Evolutionary conservation across 2,329 filamentous ascomycete species (phyloP).

Genomic region (Grosmannia penicillata): DNA sequence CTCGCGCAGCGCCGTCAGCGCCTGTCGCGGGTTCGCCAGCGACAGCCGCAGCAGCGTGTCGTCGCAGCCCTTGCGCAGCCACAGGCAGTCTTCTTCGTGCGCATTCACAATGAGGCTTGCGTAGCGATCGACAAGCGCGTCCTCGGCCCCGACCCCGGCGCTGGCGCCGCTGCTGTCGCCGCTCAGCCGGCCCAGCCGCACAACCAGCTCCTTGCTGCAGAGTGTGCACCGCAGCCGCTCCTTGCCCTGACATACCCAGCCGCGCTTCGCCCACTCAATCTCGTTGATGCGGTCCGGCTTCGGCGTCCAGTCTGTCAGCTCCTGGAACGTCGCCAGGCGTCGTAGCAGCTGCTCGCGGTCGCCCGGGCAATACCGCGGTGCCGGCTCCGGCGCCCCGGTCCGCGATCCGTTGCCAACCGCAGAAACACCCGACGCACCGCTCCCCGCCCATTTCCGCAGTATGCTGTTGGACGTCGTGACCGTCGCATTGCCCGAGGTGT

Average conservation of each 20-base stretch:
- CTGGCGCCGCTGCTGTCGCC: constrained; percentile 23
- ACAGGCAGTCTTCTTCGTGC: constrained; percentile 71
- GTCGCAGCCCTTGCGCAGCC: constrained; percentile 79
- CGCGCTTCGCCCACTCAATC: constrained; percentile 85
- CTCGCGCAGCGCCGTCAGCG: constrained; percentile 40
- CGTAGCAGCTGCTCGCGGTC: constrained; percentile 71
- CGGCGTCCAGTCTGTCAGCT: constrained; percentile 83
- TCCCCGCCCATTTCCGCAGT: constrained; percentile 21
- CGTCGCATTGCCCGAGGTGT: constrained; percentile 9
- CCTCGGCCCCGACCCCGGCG: constrained; percentile 38
- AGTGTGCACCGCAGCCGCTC: constrained; percentile 77
- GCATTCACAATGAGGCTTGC: constrained; percentile 55
- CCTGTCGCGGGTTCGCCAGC: constrained; percentile 44
- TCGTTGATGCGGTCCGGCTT: constrained; percentile 80
- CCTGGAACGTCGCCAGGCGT: constrained; percentile 74
- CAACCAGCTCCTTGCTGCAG: constrained; percentile 70
- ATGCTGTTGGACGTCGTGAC: constrained; percentile 25
- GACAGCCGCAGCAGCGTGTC: constrained; percentile 47
- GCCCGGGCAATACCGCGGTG: constrained; percentile 68
- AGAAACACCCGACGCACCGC: no score
- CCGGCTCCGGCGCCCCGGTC: constrained; percentile 15
- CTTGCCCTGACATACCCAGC: constrained; percentile 73
- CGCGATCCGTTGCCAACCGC: no score
- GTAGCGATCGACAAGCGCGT: constrained; percentile 65
- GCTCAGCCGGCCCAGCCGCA: constrained; percentile 46